phyloP scores from a whole-genome alignment of 225 moss, liverwort and hornwort genomes.

The Takakia lepidozioides region DNA sequence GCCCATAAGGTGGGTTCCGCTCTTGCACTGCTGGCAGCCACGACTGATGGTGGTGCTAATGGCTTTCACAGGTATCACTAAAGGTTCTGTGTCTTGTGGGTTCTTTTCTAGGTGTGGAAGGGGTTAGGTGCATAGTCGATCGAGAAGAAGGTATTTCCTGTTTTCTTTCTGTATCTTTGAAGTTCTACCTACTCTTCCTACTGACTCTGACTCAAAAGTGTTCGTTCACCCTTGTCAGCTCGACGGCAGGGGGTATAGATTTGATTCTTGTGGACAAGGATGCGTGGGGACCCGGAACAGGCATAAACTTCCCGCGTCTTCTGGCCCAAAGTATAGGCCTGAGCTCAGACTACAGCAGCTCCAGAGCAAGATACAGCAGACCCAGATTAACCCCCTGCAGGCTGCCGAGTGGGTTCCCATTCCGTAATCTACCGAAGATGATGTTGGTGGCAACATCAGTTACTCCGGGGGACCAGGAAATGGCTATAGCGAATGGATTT shows the following conservation, averaged over 20 bases:
- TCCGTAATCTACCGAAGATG: slow-evolving; percentile 17
- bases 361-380: slow-evolving; percentile 16
- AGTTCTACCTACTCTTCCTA: too few species aligned
- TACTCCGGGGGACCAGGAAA: slow-evolving; percentile 32
- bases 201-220: too few species aligned
- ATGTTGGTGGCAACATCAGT: slow-evolving; percentile 55
- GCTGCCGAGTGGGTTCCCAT: too few species aligned
- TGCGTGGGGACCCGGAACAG: slow-evolving; percentile 59
- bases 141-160: too few species aligned
- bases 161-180: too few species aligned
- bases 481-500: slow-evolving; percentile 48
- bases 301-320: slow-evolving; percentile 38
- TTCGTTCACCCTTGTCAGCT: too few species aligned
- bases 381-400: too few species aligned
- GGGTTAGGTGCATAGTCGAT: too few species aligned
- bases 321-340: slow-evolving; percentile 34
- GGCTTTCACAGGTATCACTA: slow-evolving; percentile 18
- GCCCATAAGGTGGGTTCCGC: slow-evolving; percentile 38
- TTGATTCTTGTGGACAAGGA: slow-evolving; percentile 70
- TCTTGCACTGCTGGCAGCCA: slow-evolving; percentile 33
- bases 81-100: too few species aligned
- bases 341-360: slow-evolving; percentile 7
- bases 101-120: too few species aligned
- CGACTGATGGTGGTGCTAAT: slow-evolving; percentile 15
- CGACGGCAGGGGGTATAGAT: slow-evolving; percentile 25